Evolutionary conservation across 371 early-diverging fungal genomes (phyloP).

Genomic region (Mortierella sp.): DNA sequence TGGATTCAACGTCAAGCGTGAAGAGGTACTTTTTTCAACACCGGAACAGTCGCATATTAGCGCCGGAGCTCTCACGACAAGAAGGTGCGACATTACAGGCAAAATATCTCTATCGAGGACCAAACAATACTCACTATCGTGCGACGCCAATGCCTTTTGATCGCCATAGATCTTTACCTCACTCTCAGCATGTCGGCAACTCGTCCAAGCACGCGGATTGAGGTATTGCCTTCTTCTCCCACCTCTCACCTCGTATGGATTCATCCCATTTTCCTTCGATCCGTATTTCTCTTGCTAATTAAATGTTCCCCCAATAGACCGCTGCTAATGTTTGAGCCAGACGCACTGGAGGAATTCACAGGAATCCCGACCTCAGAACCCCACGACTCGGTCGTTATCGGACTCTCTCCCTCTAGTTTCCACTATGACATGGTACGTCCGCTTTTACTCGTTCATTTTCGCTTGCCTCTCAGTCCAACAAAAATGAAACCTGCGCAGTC

Average conservation of each 20-base stretch:
- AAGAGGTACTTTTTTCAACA: slow-evolving; percentile 62
- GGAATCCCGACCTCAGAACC: slow-evolving; percentile 69
- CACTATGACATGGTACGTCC: slow-evolving; percentile 72
- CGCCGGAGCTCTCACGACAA: neutral
- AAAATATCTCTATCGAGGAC: no score
- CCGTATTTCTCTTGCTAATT: neutral
- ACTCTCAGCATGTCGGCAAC: slow-evolving; percentile 78
- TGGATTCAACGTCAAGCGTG: slow-evolving; percentile 76
- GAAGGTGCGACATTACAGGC: no score
- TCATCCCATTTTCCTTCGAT: no score
- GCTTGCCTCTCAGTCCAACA: neutral
- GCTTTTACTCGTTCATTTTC: neutral
- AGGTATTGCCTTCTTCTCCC: slow-evolving; percentile 46
- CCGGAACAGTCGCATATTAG: neutral
- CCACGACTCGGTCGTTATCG: slow-evolving; percentile 84
- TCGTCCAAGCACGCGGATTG: slow-evolving; percentile 64
- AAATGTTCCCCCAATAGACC: slow-evolving; percentile 65
- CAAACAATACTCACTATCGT: no score
- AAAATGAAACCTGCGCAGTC: no score
- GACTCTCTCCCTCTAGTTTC: slow-evolving; percentile 83
- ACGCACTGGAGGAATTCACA: slow-evolving; percentile 79
- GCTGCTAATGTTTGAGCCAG: slow-evolving; percentile 79
- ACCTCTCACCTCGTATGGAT: no score
- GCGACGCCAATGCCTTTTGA: neutral
- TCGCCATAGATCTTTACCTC: slow-evolving; percentile 79